These are phyloP conservation scores for Botryosphaeria dothidea DNA, from an alignment of 2,329 filamentous ascomycete species.

Conservation along the genomic window DNA sequence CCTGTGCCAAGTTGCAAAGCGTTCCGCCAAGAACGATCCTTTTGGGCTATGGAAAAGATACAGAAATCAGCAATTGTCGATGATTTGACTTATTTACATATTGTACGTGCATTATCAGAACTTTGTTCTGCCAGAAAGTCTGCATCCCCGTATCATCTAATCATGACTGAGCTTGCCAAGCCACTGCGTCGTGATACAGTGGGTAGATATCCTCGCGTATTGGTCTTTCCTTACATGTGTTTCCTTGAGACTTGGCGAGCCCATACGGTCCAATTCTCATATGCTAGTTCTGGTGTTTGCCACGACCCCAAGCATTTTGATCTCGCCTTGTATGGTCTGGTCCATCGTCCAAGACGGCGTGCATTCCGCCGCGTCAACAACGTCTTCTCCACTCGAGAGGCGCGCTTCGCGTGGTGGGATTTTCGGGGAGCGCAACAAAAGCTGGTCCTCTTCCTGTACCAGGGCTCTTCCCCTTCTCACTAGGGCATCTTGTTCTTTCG, in stretches of 20 bases:
- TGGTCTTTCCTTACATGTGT: constrained; percentile 8
- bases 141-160: too few relatives aligned
- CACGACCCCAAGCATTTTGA: constrained; percentile 17
- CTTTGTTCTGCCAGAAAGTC: too few relatives aligned
- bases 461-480: not conserved
- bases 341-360: not conserved
- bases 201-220: not conserved
- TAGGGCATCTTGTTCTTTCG: not conserved
- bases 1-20: constrained; percentile 2
- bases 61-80: too few relatives aligned
- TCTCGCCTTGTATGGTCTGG: not conserved
- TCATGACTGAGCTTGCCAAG: not conserved
- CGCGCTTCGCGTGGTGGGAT: not conserved
- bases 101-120: too few relatives aligned
- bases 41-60: not conserved
- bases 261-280: not conserved
- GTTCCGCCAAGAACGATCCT: not conserved
- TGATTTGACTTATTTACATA: too few relatives aligned
- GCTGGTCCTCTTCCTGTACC: not conserved
- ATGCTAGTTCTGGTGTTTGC: not conserved
- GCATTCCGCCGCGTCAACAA: constrained; percentile 20
- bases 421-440: constrained; percentile 2
- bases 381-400: not conserved
- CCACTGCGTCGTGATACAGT: not conserved
- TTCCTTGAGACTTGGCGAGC: not conserved